Evolutionary conservation across 129 eudicot genomes (phyloP).

Genomic region (Helianthus annuus): HanXRQr2.0-SUNRISE NC_035443.2:182208177-182208676

Average conservation of each 20-base stretch:
- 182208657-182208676: neutral
- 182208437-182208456: neutral
- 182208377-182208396: neutral
- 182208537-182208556: neutral
- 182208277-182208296: conserved; percentile 9
- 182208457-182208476: neutral
- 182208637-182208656: neutral
- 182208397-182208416: neutral
- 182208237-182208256: conserved; percentile 3
- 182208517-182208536: neutral
- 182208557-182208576: neutral
- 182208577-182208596: neutral
- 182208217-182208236: neutral
- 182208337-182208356: neutral
- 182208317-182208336: neutral
- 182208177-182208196: neutral
- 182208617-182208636: neutral
- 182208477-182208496: neutral
- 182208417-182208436: neutral
- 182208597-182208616: neutral
- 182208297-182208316: neutral
- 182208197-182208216: neutral
- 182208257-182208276: neutral
- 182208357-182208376: conserved; percentile 1
- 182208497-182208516: neutral